Percentiles rank a stretch among this genome's conserved stretches.
Conservation (phyloP, 345 rosid species). For the Brassica juncea region DNA sequence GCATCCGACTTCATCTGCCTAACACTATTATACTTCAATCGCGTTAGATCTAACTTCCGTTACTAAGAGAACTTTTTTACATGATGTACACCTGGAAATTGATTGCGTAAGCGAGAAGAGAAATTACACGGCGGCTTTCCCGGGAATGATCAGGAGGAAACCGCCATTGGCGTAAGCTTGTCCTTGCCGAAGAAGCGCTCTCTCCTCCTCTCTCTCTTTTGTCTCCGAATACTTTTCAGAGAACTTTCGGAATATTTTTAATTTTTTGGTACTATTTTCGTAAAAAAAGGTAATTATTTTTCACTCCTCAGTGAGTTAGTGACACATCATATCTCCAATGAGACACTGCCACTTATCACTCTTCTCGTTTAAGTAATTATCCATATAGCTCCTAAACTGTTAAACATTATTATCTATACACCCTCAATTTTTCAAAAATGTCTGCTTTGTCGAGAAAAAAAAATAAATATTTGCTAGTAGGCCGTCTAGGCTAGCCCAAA, state of each 20-base stretch:
- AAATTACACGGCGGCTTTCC: conserved; percentile 11
- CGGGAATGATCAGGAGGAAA: conserved; percentile 41
- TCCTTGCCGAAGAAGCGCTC: conserved; percentile 31
- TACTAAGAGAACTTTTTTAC: not conserved
- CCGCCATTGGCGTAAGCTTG: conserved; percentile 39
- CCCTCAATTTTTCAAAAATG: not conserved
- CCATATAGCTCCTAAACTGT: not conserved
- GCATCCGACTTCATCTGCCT: conserved; percentile 2
- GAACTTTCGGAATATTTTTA: conserved; percentile 4
- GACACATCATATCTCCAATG: conserved; percentile 39
- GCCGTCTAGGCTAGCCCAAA: not conserved
- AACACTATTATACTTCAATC: conserved; percentile 15
- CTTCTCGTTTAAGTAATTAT: not conserved
- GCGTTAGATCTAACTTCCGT: conserved; percentile 32
- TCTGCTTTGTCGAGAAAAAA: not conserved
- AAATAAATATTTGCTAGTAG: not conserved
- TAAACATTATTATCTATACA: too few species aligned
- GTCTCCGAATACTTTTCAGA: conserved; percentile 37
- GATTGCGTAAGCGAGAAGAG: conserved; percentile 6
- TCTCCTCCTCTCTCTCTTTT: conserved; percentile 23
- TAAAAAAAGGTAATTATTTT: not conserved
- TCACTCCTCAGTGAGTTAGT: conserved; percentile 15
- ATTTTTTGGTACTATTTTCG: not conserved
- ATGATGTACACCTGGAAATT: conserved; percentile 12
- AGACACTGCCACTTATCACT: conserved; percentile 21